Percentiles rank a stretch among this genome's conserved stretches.
Evolutionary conservation across 371 early-diverging fungal genomes (phyloP).

Genomic region (Catenaria anguillulae): DNA sequence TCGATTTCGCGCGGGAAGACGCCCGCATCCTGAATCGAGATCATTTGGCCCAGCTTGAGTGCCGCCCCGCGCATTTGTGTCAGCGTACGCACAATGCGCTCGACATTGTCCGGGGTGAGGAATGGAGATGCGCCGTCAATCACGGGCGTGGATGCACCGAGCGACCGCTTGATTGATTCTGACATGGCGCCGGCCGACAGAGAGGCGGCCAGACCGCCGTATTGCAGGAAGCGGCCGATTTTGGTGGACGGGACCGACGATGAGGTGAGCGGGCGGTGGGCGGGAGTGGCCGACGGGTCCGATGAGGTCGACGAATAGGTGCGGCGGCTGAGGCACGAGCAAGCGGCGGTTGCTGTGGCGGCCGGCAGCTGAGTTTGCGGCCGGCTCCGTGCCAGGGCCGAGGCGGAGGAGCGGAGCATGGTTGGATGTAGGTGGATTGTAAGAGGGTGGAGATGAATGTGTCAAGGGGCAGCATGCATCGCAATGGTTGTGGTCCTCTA

Average conservation of each 20-base stretch:
- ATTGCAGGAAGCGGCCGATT: conserved; percentile 45
- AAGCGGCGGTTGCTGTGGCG: too few species aligned
- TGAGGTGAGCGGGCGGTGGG: neutral
- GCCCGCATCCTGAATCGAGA: conserved; percentile 73
- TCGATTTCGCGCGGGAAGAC: conserved; percentile 67
- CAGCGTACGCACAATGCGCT: conserved; percentile 70
- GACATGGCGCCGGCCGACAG: conserved; percentile 57
- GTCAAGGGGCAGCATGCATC: too few species aligned
- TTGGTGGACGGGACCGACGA: conserved; percentile 45
- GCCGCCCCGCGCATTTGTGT: conserved; percentile 94
- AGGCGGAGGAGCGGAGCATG: too few species aligned
- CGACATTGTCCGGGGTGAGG: conserved; percentile 65
- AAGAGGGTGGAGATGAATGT: too few species aligned
- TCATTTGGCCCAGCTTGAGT: conserved; percentile 91
- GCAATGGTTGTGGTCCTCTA: too few species aligned
- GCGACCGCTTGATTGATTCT: conserved; percentile 50
- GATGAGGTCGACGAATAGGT: too few species aligned
- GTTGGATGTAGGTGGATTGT: too few species aligned
- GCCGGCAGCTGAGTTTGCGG: too few species aligned
- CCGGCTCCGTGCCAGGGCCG: too few species aligned
- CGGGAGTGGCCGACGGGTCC: neutral
- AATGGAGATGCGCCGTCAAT: conserved; percentile 30
- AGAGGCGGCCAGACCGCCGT: conserved; percentile 51
- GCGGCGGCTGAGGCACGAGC: too few species aligned
- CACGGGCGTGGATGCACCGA: conserved; percentile 29